These are phyloP conservation scores for Choiromyces venosus DNA, from an alignment of 495 filamentous ascomycete species.

Conservation along the genomic window DNA sequence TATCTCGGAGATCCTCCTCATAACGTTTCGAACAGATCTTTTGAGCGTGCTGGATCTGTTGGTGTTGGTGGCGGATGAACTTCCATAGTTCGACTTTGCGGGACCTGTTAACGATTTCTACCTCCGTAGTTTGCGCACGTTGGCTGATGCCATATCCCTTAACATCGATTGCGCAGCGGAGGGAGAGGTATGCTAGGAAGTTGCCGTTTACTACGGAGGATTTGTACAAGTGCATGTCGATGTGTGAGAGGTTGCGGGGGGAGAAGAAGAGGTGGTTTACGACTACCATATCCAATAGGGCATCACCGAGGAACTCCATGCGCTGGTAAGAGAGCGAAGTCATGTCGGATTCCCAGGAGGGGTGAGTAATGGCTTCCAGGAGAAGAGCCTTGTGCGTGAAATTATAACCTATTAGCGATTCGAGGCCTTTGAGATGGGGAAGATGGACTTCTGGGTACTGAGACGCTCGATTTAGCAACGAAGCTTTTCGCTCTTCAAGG, in stretches of 20 bases:
- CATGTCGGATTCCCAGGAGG: slow-evolving; percentile 57
- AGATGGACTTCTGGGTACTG: slow-evolving; percentile 23
- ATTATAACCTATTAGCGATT: slow-evolving; percentile 60
- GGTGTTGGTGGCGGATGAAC: slow-evolving; percentile 59
- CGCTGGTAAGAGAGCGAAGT: slow-evolving; percentile 67
- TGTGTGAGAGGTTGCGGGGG: slow-evolving; percentile 51
- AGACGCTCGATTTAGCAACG: slow-evolving; percentile 42
- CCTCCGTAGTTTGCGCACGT: slow-evolving; percentile 2
- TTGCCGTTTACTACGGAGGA: slow-evolving; percentile 76
- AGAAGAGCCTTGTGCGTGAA: slow-evolving; percentile 68
- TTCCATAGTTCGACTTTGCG: slow-evolving; percentile 55
- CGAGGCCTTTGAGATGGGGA: slow-evolving; percentile 46
- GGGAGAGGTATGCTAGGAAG: slow-evolving; percentile 78
- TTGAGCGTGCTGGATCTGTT: slow-evolving; percentile 47
- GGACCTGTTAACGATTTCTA: slow-evolving; percentile 21
- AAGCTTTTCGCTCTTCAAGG: slow-evolving; percentile 41
- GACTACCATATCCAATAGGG: slow-evolving; percentile 75
- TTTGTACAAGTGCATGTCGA: slow-evolving; percentile 67
- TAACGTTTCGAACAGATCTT: slow-evolving; percentile 50
- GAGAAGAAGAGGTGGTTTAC: slow-evolving; percentile 51
- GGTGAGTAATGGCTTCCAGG: slow-evolving; percentile 80
- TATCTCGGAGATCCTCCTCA: slow-evolving; percentile 44
- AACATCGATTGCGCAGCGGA: slow-evolving; percentile 44
- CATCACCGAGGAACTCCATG: slow-evolving; percentile 86
- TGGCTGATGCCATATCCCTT: slow-evolving; percentile 21